A percentile compares a stretch with the other conserved stretches of the same genome.
These are phyloP conservation scores for Penicillium fimorum DNA, from an alignment of 495 filamentous ascomycete species.

Conservation along the genomic window DNA sequence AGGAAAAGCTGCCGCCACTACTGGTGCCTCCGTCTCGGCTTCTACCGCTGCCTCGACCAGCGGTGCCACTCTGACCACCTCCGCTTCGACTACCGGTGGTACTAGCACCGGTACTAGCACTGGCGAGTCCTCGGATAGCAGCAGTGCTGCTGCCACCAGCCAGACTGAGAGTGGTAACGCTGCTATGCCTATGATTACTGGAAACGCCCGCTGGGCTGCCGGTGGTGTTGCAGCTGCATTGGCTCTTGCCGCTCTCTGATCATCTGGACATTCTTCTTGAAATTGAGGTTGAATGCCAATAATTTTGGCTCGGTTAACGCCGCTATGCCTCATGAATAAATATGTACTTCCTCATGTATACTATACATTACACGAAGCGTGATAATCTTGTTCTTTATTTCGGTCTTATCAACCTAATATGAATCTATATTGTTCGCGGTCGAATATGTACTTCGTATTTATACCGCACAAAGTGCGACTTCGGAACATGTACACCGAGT, in stretches of 20 bases:
- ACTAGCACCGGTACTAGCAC: not conserved
- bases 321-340: not conserved
- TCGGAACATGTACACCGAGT: too few relatives aligned
- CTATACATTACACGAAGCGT: not conserved
- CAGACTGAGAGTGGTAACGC: constrained; percentile 12
- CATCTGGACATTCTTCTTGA: not conserved
- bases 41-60: constrained; percentile 9
- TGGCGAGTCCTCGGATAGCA: not conserved
- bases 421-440: too few relatives aligned
- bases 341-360: not conserved
- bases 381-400: not conserved
- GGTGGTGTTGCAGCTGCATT: constrained; percentile 17
- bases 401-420: too few relatives aligned
- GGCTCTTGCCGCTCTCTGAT: constrained; percentile 8
- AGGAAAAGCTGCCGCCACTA: constrained; percentile 1
- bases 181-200: constrained; percentile 20
- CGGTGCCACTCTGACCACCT: constrained; percentile 3
- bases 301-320: not conserved
- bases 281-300: not conserved
- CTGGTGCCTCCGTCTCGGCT: constrained; percentile 13
- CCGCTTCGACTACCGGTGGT: not conserved
- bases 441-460: too few relatives aligned
- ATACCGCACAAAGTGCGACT: too few relatives aligned
- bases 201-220: constrained; percentile 17
- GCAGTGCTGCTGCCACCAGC: constrained; percentile 8